A percentile compares a stretch with the other conserved stretches of the same genome.
Conservation (phyloP, 2,329 filamentous ascomycete species). For the Phoma sp. region DNA sequence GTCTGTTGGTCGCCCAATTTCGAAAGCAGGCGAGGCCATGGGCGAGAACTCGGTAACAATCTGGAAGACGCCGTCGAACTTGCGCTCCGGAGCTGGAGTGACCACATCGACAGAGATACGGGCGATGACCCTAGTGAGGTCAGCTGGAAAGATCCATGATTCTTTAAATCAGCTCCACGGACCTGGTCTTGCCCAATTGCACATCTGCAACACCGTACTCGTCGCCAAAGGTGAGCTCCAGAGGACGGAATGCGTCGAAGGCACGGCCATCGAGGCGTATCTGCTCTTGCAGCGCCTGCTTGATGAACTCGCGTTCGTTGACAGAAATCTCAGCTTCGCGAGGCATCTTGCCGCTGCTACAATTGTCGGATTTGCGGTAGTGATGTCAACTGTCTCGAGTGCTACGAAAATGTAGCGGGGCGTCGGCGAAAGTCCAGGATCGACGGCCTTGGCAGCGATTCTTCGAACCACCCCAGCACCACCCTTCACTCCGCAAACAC, state of each 20-base stretch:
- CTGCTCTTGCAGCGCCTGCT: constrained; percentile 79
- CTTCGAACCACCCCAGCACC: constrained; percentile 10
- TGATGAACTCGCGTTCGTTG: constrained; percentile 85
- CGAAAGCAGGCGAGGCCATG: constrained; percentile 89
- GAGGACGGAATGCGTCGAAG: constrained; percentile 77
- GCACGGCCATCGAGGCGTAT: constrained; percentile 83
- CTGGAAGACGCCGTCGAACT: constrained; percentile 93
- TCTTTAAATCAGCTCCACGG: constrained; percentile 9
- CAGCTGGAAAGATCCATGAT: constrained; percentile 13
- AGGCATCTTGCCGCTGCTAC: constrained; percentile 68
- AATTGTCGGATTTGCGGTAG: constrained; percentile 4
- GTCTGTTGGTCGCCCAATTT: constrained; percentile 81
- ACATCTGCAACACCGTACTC: constrained; percentile 92
- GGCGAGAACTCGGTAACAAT: constrained; percentile 90
- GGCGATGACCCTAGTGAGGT: constrained; percentile 70
- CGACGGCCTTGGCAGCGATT: constrained; percentile 24
- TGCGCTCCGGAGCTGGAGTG: constrained; percentile 82
- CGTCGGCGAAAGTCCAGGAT: constrained; percentile 22
- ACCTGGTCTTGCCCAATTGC: constrained; percentile 88
- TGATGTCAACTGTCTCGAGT: constrained; percentile 9
- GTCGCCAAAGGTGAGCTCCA: constrained; percentile 83
- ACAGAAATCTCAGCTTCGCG: constrained; percentile 89
- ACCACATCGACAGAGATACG: constrained; percentile 89
- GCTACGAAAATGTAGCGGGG: constrained; percentile 35
- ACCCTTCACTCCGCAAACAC: constrained; percentile 14